Base-by-base conservation (phyloP, 768 basidiomycete genomes). In the Termitomyces sp. region DNA sequence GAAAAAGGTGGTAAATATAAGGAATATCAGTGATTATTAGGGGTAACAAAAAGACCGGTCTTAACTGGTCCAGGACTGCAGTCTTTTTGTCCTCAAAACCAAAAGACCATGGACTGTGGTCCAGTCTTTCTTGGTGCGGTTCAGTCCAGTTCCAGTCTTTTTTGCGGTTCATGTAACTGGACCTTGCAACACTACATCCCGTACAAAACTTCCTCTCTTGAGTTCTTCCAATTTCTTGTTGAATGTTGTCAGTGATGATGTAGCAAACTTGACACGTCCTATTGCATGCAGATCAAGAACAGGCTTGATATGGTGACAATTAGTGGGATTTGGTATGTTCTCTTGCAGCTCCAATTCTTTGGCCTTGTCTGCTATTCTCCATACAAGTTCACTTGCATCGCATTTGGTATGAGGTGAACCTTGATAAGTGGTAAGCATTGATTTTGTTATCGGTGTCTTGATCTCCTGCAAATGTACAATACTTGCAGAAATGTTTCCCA, bases 401-500 rank as follows among this genome's bases (percentile, higher is more conserved):
- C 13, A 7, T 2, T 13, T 18, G 1, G 33, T 65, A 54, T 75
- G 73, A 0, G 55, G 58, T 16, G 60, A 56, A 0, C 67, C 62
- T 38, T 66, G 64, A 47, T 73, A 72, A 0, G 59, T 36, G 0
- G 61, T 52, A 3, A 48, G 57, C 5, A 73, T 25, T 0, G 64
- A 61, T 13, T 12, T 20, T 0, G 56, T 39, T 3, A 73, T 64
- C 15, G 63, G 62, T 42, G 70, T 67, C 29, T 68, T 67, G 39
- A 75, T 58, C 1, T 9, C 33, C 12, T 69, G 63, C 0, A 76
- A 52, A 7, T 66, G 60, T 2, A 64, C 56, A 0, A 73, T 53
- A 0, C 53, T 48, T 0, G 71, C 69, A 0, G 71, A 70, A n/a
- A 74, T 69, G 16, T 73, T 56, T 0, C 67, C 70, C 0, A 73